Percentiles rank a stretch among this genome's conserved stretches.
Evolutionary conservation across 805 yeast genomes (phyloP).

Genomic region (Starmerella vitae): DNA sequence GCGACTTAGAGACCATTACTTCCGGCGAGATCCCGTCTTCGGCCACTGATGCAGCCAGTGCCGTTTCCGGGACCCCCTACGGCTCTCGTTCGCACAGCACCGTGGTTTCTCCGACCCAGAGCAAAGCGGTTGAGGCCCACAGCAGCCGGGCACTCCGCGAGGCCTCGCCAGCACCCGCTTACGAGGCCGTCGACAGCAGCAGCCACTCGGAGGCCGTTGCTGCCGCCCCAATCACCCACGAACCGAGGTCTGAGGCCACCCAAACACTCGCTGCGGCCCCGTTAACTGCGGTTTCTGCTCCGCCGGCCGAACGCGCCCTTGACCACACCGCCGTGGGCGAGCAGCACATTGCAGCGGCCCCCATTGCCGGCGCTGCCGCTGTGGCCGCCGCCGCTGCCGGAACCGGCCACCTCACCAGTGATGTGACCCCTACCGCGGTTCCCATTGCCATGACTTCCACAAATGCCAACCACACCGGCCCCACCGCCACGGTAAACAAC

Average conservation of each 20-base stretch:
- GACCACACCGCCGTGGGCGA: not conserved
- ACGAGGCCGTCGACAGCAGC: not conserved
- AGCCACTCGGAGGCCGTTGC: not conserved
- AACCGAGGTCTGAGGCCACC: not conserved
- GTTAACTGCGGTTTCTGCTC: not conserved
- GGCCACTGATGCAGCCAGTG: slow-evolving; percentile 24
- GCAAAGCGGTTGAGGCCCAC: not conserved
- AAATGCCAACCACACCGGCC: no score
- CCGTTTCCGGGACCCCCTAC: not conserved
- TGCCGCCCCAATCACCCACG: not conserved
- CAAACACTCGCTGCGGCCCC: not conserved
- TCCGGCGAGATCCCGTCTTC: slow-evolving; percentile 22
- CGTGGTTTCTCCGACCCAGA: not conserved
- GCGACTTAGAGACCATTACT: slow-evolving; percentile 58
- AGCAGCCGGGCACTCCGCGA: not conserved
- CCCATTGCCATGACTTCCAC: no score
- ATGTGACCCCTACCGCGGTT: not conserved
- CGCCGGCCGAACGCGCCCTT: not conserved
- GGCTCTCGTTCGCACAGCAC: not conserved
- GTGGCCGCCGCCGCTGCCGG: not conserved
- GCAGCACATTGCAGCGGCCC: not conserved
- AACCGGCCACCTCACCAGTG: not conserved
- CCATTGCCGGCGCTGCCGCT: not conserved
- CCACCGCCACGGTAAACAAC: no score
- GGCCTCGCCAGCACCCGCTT: not conserved